Percentiles rank a stretch among this genome's conserved stretches.
These are phyloP conservation scores for Withania somnifera DNA, from an alignment of 305 asterid species.

Conservation along the genomic window DNA sequence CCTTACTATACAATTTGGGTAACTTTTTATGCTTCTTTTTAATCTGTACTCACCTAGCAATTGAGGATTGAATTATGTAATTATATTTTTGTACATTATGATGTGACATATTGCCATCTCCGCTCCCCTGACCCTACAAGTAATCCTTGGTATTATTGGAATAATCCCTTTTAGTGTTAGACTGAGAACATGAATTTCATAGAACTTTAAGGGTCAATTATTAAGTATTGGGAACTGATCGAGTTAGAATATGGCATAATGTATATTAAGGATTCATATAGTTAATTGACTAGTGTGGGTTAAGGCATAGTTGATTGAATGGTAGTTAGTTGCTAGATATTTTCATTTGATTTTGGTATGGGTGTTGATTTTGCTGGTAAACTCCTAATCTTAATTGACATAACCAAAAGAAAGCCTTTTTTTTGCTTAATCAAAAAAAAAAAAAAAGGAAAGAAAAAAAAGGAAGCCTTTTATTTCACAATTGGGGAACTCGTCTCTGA, in stretches of 20 bases:
- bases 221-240: not conserved
- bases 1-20: conserved; percentile 75
- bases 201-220: not conserved
- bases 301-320: not conserved
- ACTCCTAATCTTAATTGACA: not conserved
- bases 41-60: not conserved
- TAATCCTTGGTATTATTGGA: not conserved
- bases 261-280: too few relatives aligned
- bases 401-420: not conserved
- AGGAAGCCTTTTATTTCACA: too few relatives aligned
- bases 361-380: not conserved
- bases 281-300: not conserved
- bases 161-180: not conserved
- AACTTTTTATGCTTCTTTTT: not conserved
- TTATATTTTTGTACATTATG: not conserved
- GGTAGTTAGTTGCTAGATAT: not conserved
- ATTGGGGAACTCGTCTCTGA: not conserved
- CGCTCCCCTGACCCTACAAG: not conserved
- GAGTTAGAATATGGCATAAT: not conserved
- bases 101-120: not conserved
- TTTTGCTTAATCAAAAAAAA: too few relatives aligned
- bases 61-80: not conserved
- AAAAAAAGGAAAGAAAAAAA: too few relatives aligned
- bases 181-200: not conserved
- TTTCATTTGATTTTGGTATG: too few relatives aligned